These are phyloP conservation scores for Anthracocystis setariae DNA, from an alignment of 1,284 basidiomycete genomes.

Conservation along the genomic window DNA sequence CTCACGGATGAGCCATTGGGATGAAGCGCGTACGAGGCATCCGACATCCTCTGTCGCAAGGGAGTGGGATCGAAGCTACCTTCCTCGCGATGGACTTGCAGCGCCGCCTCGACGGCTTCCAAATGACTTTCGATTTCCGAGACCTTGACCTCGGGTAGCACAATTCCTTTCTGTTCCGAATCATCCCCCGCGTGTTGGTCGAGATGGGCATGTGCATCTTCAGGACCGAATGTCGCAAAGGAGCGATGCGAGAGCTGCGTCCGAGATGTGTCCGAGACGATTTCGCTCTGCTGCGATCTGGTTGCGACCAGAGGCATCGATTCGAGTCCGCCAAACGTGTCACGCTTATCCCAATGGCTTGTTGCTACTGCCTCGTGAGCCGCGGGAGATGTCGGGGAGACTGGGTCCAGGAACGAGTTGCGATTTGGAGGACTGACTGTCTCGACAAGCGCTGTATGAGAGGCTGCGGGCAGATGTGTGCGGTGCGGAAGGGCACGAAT, in stretches of 20 bases:
- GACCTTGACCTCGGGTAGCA: conserved; percentile 43
- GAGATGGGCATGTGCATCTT: conserved; percentile 3
- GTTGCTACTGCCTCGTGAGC: not conserved
- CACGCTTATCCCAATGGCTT: conserved; percentile 18
- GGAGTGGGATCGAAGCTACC: conserved; percentile 46
- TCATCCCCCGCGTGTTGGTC: conserved; percentile 9
- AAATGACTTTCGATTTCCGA: conserved; percentile 45
- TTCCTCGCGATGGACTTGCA: conserved; percentile 39
- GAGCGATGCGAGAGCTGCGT: conserved; percentile 36
- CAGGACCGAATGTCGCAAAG: conserved; percentile 10
- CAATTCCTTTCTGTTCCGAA: conserved; percentile 26
- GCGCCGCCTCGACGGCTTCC: conserved; percentile 43
- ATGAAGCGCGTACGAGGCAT: conserved; percentile 26
- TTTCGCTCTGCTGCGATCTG: conserved; percentile 1
- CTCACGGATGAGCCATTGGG: conserved; percentile 33
- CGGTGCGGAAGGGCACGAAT: conserved; percentile 21
- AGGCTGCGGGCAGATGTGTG: conserved; percentile 18
- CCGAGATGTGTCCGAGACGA: conserved; percentile 4
- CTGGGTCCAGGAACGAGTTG: conserved; percentile 10
- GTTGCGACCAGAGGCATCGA: conserved; percentile 8
- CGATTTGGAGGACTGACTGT: conserved; percentile 20
- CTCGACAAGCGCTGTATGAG: conserved; percentile 35
- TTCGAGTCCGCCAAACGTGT: conserved; percentile 38
- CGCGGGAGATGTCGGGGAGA: not conserved
- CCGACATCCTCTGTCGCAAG: conserved; percentile 43